These are phyloP conservation scores for Handroanthus guayacan DNA, from an alignment of 257 asterid genomes.

Conservation along the genomic window DNA sequence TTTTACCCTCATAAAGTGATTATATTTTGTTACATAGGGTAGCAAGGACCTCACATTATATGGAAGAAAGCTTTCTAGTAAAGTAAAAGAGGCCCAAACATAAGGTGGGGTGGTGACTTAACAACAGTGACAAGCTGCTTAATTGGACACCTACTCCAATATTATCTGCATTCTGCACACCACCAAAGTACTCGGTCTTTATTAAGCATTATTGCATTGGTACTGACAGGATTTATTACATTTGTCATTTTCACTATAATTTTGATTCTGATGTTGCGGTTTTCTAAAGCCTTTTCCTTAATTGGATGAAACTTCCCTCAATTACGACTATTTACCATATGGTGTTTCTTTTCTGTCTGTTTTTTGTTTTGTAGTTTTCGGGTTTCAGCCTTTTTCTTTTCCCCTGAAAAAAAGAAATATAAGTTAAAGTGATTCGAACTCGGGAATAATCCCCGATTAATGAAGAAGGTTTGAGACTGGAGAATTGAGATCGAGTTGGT, in stretches of 20 bases:
- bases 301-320: conserved; percentile 26
- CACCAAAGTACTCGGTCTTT: neutral
- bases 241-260: conserved; percentile 21
- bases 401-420: neutral
- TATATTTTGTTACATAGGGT: neutral
- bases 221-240: neutral
- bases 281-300: conserved; percentile 29
- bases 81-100: neutral
- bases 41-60: neutral
- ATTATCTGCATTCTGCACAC: conserved; percentile 16
- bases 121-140: neutral
- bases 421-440: no score
- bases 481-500: no score
- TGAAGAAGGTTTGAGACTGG: no score
- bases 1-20: no score
- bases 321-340: conserved; percentile 36
- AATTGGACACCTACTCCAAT: conserved; percentile 22
- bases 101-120: conserved; percentile 14
- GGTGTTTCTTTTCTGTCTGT: neutral
- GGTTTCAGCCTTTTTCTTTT: neutral
- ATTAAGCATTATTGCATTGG: neutral
- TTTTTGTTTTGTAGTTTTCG: neutral
- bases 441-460: no score
- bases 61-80: conserved; percentile 3
- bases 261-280: conserved; percentile 19